Evolutionary conservation across 208 protist genomes (phyloP).

Genomic region (Leishmania mexicana): DNA sequence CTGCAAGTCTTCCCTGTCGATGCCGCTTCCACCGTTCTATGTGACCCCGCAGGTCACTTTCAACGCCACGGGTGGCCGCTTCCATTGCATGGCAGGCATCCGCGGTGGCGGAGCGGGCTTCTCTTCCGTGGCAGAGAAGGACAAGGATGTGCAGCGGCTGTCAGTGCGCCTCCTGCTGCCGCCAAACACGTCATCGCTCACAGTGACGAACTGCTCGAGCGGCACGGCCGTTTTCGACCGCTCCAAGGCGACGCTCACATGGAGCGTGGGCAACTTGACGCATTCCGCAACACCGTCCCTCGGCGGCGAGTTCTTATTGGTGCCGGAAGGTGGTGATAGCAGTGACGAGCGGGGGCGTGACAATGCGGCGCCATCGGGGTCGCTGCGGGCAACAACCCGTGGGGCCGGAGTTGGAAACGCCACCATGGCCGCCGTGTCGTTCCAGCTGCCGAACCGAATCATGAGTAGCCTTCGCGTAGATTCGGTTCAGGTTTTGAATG

Average conservation of each 20-base stretch:
- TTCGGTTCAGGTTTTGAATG: constrained; percentile 83
- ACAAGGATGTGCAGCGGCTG: constrained; percentile 69
- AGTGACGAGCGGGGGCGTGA: neutral
- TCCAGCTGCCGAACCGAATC: constrained; percentile 74
- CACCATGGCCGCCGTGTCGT: constrained; percentile 60
- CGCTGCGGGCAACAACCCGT: neutral
- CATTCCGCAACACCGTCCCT: constrained; percentile 62
- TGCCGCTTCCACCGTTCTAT: constrained; percentile 77
- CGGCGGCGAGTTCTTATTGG: constrained; percentile 71
- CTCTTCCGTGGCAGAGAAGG: constrained; percentile 26
- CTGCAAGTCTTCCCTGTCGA: constrained; percentile 47
- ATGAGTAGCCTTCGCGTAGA: constrained; percentile 77
- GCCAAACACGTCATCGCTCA: constrained; percentile 54
- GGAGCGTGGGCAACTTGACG: constrained; percentile 79
- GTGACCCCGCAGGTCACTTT: constrained; percentile 90
- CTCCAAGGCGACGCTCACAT: constrained; percentile 59
- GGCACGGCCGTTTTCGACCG: constrained; percentile 81
- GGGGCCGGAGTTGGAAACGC: constrained; percentile 26
- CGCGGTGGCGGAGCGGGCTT: constrained; percentile 35
- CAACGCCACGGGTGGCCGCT: constrained; percentile 61
- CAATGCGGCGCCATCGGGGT: neutral
- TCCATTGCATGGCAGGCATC: constrained; percentile 89
- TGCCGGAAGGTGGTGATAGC: constrained; percentile 1
- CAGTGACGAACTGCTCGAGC: constrained; percentile 65
- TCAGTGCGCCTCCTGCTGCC: constrained; percentile 71